Evolutionary conservation across 1,139 yeast genomes (phyloP).

Genomic region (Suhomyces guaymorum): DNA sequence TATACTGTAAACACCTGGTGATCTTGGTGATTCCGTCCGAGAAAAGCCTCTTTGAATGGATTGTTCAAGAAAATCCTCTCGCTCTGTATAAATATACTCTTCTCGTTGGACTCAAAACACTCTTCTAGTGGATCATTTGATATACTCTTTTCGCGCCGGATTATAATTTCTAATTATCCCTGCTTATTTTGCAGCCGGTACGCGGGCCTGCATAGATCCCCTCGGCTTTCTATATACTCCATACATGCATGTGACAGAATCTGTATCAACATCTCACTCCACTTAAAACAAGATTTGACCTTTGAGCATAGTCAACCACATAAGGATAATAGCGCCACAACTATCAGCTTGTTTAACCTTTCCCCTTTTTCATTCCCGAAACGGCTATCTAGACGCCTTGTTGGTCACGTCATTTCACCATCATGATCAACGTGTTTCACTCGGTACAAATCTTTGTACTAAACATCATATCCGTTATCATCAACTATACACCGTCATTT

Average conservation of each 20-base stretch:
- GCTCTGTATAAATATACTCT: too few species aligned
- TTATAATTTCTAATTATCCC: too few species aligned
- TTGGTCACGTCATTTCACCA: too few species aligned
- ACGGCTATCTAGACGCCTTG: too few species aligned
- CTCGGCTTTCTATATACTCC: not conserved
- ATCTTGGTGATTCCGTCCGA: too few species aligned
- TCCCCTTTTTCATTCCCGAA: not conserved
- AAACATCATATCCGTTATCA: constrained; percentile 6
- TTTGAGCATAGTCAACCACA: too few species aligned
- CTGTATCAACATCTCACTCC: not conserved
- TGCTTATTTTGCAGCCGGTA: constrained; percentile 3
- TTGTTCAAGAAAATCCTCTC: too few species aligned
- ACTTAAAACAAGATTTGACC: too few species aligned
- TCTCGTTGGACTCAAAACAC: too few species aligned
- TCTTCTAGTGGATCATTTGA: too few species aligned
- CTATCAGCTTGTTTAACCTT: constrained; percentile 1
- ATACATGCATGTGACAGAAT: constrained; percentile 2
- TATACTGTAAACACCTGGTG: too few species aligned
- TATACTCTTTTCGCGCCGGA: not conserved
- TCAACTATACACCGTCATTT: constrained; percentile 58
- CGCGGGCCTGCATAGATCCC: constrained; percentile 2
- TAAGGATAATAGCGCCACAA: not conserved
- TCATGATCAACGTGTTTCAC: constrained; percentile 1
- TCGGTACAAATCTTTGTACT: constrained; percentile 2
- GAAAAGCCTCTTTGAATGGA: too few species aligned